phyloP scores from a whole-genome alignment of 495 filamentous ascomycete genomes.

The Massariosphaeria phaeospora region DNA sequence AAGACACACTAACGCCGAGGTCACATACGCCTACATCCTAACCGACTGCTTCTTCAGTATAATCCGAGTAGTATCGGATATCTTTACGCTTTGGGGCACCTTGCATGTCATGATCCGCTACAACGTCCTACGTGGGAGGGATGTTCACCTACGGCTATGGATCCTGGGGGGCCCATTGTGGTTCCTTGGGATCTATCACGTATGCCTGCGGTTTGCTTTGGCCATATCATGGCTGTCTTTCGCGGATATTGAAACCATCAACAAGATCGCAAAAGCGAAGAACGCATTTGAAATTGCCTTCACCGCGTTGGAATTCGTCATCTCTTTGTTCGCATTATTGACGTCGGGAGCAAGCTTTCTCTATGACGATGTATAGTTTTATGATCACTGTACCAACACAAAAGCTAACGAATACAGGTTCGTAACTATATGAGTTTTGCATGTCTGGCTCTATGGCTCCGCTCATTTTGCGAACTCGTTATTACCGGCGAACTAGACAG shows the following conservation, averaged over 20 bases:
- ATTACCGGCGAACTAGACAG: not conserved
- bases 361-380: not conserved
- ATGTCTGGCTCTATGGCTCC: not conserved
- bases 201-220: not conserved
- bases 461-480: constrained; percentile 1
- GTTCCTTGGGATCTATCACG: constrained; percentile 1
- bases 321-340: not conserved
- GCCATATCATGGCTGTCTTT: not conserved
- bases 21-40: not conserved
- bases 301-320: not conserved
- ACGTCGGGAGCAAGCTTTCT: not conserved
- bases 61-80: not conserved
- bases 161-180: not conserved
- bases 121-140: not conserved
- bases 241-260: not conserved
- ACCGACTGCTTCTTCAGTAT: not conserved
- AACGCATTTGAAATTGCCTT: constrained; percentile 1
- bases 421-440: not conserved
- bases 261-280: not conserved
- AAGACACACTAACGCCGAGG: not conserved
- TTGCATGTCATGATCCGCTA: not conserved
- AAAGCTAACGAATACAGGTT: not conserved
- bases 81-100: not conserved
- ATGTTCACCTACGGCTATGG: not conserved
- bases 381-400: not conserved